phyloP scores from a whole-genome alignment of 2,329 filamentous ascomycete genomes.

The Fusarium sacchari region DNA sequence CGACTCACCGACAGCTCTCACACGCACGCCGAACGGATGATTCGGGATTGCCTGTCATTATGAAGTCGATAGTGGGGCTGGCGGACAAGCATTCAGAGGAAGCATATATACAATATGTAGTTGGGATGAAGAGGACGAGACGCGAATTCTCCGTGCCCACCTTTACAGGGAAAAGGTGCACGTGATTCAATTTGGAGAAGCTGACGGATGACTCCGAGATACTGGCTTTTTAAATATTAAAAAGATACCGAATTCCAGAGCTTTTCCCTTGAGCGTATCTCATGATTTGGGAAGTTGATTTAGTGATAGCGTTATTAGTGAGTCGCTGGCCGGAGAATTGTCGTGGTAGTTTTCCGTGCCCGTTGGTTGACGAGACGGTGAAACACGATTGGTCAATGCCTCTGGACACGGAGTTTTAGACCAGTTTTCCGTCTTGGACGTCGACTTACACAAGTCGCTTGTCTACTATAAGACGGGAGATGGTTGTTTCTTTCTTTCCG shows the following conservation, averaged over 20 bases:
- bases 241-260: neutral
- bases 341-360: constrained; percentile 24
- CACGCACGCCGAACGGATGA: constrained; percentile 23
- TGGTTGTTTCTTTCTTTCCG: neutral
- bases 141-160: constrained; percentile 22
- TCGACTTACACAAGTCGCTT: constrained; percentile 6
- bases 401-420: constrained; percentile 14
- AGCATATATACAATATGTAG: neutral
- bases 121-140: neutral
- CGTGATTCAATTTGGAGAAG: constrained; percentile 19
- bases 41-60: constrained; percentile 16
- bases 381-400: constrained; percentile 30
- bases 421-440: constrained; percentile 3
- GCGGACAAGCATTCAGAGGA: neutral
- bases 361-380: neutral
- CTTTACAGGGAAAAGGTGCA: neutral
- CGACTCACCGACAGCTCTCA: constrained; percentile 30
- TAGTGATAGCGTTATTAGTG: neutral
- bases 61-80: neutral
- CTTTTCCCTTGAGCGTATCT: neutral
- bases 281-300: neutral
- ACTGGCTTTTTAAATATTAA: neutral
- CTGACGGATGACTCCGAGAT: neutral
- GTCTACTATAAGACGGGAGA: neutral
- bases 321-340: neutral